Conservation (phyloP, 1,139 yeast species). For the Torulaspora pretoriensis region DNA sequence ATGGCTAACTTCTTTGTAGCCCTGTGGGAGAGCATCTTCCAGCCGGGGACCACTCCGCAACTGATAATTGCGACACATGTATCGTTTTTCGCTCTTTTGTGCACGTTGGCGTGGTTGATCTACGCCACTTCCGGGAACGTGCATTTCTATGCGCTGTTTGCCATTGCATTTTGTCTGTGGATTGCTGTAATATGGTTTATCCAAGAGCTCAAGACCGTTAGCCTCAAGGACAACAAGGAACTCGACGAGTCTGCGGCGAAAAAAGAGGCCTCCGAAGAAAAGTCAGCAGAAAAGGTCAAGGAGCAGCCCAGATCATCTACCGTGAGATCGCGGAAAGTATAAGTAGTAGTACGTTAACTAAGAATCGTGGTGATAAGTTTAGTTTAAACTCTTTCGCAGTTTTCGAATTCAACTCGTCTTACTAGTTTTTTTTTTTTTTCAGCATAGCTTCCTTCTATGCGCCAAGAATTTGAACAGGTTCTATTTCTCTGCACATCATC, state of each 20-base stretch:
- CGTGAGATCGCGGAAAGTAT: conserved; percentile 19
- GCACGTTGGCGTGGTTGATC: conserved; percentile 54
- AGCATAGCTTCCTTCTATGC: not conserved
- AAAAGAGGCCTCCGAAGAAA: not conserved
- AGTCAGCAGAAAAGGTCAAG: conserved; percentile 11
- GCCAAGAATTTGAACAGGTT: not conserved
- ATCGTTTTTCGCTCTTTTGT: conserved; percentile 54
- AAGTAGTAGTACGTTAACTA: not conserved
- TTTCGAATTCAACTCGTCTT: not conserved
- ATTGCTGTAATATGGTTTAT: conserved; percentile 85
- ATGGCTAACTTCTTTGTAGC: conserved; percentile 49
- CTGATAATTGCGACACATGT: conserved; percentile 74
- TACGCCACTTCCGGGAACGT: conserved; percentile 57
- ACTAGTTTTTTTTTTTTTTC: not conserved
- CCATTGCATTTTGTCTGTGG: conserved; percentile 71
- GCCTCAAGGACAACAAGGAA: conserved; percentile 42
- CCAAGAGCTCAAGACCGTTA: conserved; percentile 55
- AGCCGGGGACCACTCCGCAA: conserved; percentile 94
- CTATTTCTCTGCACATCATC: not conserved
- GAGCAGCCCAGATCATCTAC: conserved; percentile 4
- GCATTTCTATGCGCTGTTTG: conserved; percentile 71
- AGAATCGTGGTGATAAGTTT: not conserved
- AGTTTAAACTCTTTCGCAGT: not conserved
- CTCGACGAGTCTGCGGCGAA: conserved; percentile 27
- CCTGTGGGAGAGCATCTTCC: conserved; percentile 84